A percentile compares a stretch with the other conserved stretches of the same genome.
Conservation (phyloP, 2,329 filamentous ascomycete species). For the Tetracladium maxilliforme region DNA sequence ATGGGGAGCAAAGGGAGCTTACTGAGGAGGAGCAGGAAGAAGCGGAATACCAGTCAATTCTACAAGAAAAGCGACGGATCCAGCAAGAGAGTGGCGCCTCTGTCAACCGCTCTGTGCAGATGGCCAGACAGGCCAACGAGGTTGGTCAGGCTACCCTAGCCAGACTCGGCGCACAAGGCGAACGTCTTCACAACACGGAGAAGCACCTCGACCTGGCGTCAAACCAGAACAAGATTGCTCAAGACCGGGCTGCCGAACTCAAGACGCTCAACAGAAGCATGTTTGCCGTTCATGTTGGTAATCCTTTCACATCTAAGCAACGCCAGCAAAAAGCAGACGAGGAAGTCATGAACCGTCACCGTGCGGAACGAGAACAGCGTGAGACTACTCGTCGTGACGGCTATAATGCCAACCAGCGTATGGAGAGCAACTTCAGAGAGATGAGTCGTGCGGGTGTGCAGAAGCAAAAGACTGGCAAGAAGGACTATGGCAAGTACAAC, state of each 20-base stretch:
- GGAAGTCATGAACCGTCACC: constrained; percentile 53
- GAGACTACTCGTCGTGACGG: constrained; percentile 45
- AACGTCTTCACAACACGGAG: constrained; percentile 70
- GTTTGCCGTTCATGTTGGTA: constrained; percentile 71
- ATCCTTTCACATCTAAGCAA: constrained; percentile 61
- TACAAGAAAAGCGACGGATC: constrained; percentile 59
- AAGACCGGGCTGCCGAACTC: constrained; percentile 69
- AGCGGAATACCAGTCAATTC: constrained; percentile 56
- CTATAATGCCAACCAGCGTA: constrained; percentile 33
- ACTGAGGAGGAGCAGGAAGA: constrained; percentile 67
- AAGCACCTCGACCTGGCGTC: constrained; percentile 66
- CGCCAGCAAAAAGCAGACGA: constrained; percentile 51
- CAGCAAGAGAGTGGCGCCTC: constrained; percentile 67
- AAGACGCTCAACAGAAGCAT: constrained; percentile 80
- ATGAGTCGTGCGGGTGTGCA: constrained; percentile 16
- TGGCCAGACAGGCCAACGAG: constrained; percentile 55
- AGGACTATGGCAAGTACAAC: constrained; percentile 58
- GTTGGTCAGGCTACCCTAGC: constrained; percentile 58
- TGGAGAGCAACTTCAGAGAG: constrained; percentile 33
- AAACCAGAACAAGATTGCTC: constrained; percentile 62
- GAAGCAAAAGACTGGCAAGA: constrained; percentile 22
- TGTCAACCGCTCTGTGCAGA: constrained; percentile 53
- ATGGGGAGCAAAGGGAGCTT: constrained; percentile 59
- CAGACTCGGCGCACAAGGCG: constrained; percentile 62
- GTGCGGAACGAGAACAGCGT: constrained; percentile 48